phyloP scores from a whole-genome alignment of 2,329 filamentous ascomycete species.

The Botrytis aclada region DNA sequence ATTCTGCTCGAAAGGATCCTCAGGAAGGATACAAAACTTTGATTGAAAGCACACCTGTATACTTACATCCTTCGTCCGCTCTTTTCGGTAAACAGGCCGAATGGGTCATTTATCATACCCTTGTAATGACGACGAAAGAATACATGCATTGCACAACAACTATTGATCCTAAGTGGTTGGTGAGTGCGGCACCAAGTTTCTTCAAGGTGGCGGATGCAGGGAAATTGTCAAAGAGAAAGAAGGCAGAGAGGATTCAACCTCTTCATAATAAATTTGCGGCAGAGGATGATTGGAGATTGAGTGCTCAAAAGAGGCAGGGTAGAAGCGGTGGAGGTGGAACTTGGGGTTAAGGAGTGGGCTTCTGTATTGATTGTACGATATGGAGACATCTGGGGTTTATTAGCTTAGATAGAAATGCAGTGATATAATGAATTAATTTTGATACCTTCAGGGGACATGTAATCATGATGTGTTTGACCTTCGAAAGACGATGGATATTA shows the following conservation, averaged over 20 bases:
- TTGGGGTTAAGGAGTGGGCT: conserved; percentile 62
- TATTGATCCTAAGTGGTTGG: conserved; percentile 92
- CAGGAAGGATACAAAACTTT: conserved; percentile 97
- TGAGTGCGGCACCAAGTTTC: conserved; percentile 96
- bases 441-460: neutral
- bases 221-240: conserved; percentile 82
- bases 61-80: conserved; percentile 86
- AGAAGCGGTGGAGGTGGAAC: conserved; percentile 87
- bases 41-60: conserved; percentile 91
- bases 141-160: conserved; percentile 95
- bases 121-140: conserved; percentile 93
- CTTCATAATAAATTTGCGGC: conserved; percentile 88
- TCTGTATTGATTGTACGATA: neutral
- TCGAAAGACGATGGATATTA: neutral
- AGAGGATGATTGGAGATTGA: conserved; percentile 93
- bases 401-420: neutral
- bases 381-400: neutral
- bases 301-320: conserved; percentile 80
- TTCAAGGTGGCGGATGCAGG: conserved; percentile 88
- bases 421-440: conserved; percentile 1
- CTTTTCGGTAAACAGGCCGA: conserved; percentile 95
- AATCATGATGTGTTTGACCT: neutral
- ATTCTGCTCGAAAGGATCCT: conserved; percentile 89
- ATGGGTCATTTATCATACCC: conserved; percentile 89
- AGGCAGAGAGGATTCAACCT: conserved; percentile 91